Evolutionary conservation across 2,329 filamentous ascomycete species (phyloP).

Genomic region (Paramyrothecium sp.): DNA sequence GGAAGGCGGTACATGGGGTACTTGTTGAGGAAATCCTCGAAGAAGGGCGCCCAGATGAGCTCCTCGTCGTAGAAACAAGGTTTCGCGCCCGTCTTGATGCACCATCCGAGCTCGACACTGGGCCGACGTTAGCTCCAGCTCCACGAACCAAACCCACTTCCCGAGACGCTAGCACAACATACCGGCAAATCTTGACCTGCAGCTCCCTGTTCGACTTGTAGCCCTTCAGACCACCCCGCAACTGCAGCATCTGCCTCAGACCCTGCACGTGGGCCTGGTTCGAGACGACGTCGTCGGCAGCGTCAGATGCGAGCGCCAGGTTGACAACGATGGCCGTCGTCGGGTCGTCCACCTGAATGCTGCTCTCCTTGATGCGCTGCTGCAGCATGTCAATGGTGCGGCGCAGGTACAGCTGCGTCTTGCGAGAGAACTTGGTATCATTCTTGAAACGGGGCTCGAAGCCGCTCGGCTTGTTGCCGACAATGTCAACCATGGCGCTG

Average conservation of each 20-base stretch:
- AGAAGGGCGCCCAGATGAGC: conserved; percentile 16
- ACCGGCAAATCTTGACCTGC: conserved; percentile 26
- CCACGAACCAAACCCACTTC: no score
- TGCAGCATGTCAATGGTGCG: conserved; percentile 15
- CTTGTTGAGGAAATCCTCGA: conserved; percentile 1
- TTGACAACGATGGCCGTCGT: conserved; percentile 16
- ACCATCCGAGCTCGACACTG: conserved; percentile 25
- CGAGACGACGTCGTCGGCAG: conserved; percentile 12
- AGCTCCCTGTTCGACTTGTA: conserved; percentile 21
- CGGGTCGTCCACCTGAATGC: conserved; percentile 13
- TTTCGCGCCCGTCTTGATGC: conserved; percentile 19
- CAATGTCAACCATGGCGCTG: conserved; percentile 16
- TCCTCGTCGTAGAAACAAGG: conserved; percentile 16
- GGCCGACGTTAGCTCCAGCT: no score
- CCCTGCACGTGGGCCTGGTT: conserved; percentile 18
- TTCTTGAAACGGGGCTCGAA: neutral
- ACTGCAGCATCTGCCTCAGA: conserved; percentile 17
- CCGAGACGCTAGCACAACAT: conserved; percentile 6
- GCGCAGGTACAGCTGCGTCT: conserved; percentile 11
- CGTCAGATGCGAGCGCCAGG: conserved; percentile 20
- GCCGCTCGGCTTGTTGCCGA: conserved; percentile 1
- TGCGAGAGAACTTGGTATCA: conserved; percentile 9
- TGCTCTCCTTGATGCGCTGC: conserved; percentile 10
- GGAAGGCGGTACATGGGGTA: neutral
- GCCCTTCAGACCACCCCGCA: conserved; percentile 21